Base-by-base conservation (phyloP, 441 rosid genomes). In the Adansonia madagascariensis region DNA sequence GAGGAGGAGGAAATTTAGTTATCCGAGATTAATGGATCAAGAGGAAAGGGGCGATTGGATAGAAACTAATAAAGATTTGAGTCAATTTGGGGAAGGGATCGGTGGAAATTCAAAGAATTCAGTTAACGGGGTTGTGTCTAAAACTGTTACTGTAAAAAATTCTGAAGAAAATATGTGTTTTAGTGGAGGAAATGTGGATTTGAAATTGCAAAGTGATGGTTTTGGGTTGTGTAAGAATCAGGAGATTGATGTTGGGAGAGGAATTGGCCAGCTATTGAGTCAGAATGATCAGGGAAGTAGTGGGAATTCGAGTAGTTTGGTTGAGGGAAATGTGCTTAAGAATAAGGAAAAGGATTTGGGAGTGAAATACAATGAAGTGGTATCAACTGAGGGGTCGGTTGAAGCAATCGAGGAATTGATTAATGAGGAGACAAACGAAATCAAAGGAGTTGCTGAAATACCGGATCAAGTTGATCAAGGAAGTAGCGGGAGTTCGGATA, bases 11-110 rank as follows among this genome's bases (percentile, higher is more conserved):
- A 62, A 43, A 17, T 62, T 72, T 71, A 50, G 24, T 79, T 64
- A n/a, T 64, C 69, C 61, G 44, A 77, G 73, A 75, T 62, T 72
- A 78, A 80, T 81, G 90, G 89, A 83, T 76, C 64, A 60, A 56
- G 79, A 75, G 53, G 43, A 55, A 17, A 73, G 18, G 8, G 27
- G 44, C 53, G 79, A 56, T 71, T 46, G 47, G 78, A 46, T 17
- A 9, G 53, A 57, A 56, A 57, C 70, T 75, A 74, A 55, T 70
- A 66, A 65, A 46, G 77, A 43, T 74, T 85, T 79, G 70, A 73
- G 46, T 69, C 75, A 44, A 53, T 77, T 24, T 74, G 53, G 72
- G 77, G 77, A 75, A 73, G 78, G 44, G 50, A 64, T 69, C 6
- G 8, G 75, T 39, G 81, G 64, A 57, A 80, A 67, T 73, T 79